These are phyloP conservation scores for Umbelopsis vinacea DNA, from an alignment of 192 early-diverging fungal genomes.

Conservation along the genomic window DNA sequence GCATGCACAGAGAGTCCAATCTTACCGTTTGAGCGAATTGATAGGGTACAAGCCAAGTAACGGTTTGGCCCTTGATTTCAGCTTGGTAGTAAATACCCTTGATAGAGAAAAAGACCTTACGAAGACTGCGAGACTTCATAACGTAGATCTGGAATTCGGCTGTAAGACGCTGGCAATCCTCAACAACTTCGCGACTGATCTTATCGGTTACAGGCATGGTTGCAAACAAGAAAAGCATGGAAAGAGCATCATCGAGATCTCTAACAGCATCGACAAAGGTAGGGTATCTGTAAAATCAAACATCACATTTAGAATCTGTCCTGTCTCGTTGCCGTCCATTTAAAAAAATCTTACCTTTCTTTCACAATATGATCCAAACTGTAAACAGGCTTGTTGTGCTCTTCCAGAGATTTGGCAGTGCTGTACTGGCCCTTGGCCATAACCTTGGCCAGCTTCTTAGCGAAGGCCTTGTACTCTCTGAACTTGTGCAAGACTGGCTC, in stretches of 20 bases:
- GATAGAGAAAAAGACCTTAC: slow-evolving; percentile 94
- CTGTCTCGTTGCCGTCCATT: too few relatives aligned
- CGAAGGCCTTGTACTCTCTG: slow-evolving; percentile 89
- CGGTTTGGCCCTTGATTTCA: slow-evolving; percentile 91
- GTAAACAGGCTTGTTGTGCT: slow-evolving; percentile 80
- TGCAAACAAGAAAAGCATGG: slow-evolving; percentile 93
- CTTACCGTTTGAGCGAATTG: slow-evolving; percentile 87
- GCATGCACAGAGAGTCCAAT: neutral
- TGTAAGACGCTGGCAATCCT: slow-evolving; percentile 81
- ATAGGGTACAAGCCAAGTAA: slow-evolving; percentile 97
- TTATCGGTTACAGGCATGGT: slow-evolving; percentile 78
- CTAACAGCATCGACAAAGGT: slow-evolving; percentile 90
- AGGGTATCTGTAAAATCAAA: slow-evolving; percentile 72
- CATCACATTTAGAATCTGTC: neutral
- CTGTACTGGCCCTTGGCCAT: slow-evolving; percentile 81
- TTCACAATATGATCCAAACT: slow-evolving; percentile 93
- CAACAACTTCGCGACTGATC: slow-evolving; percentile 62
- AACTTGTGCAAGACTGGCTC: slow-evolving; percentile 94
- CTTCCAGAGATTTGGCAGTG: slow-evolving; percentile 75
- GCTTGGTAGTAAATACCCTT: slow-evolving; percentile 99
- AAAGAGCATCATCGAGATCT: slow-evolving; percentile 97
- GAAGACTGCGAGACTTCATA: slow-evolving; percentile 74
- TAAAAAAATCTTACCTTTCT: slow-evolving; percentile 76
- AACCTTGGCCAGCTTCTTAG: slow-evolving; percentile 86
- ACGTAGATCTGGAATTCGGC: slow-evolving; percentile 95